phyloP scores from a whole-genome alignment of 768 basidiomycete genomes.

The Vararia minispora region DNA sequence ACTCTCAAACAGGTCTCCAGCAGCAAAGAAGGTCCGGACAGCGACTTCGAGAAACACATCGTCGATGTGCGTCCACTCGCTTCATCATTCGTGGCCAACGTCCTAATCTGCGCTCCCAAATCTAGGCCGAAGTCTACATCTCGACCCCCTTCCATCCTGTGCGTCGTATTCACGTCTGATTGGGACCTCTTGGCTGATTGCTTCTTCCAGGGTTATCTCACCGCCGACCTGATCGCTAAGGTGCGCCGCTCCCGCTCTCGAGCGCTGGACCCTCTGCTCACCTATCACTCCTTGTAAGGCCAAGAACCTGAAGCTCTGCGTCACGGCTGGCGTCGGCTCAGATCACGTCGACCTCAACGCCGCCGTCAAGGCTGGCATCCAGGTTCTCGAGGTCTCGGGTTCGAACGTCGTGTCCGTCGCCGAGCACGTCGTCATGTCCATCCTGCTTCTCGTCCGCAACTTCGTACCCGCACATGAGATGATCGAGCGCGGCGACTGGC shows the following conservation, averaged over 20 bases:
- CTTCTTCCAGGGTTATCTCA: slow-evolving; percentile 76
- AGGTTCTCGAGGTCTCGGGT: slow-evolving; percentile 81
- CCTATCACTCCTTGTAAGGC: slow-evolving; percentile 33
- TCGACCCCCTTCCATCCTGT: slow-evolving; percentile 86
- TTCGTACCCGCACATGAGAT: slow-evolving; percentile 84
- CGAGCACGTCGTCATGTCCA: slow-evolving; percentile 86
- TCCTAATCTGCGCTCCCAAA: slow-evolving; percentile 2
- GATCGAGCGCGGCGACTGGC: slow-evolving; percentile 81
- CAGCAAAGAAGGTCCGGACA: slow-evolving; percentile 70
- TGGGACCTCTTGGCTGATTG: no score
- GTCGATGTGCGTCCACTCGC: slow-evolving; percentile 47
- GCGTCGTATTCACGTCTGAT: no score
- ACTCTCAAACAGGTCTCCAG: slow-evolving; percentile 45
- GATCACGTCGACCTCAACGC: slow-evolving; percentile 89
- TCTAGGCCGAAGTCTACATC: slow-evolving; percentile 67
- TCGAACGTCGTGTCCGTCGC: slow-evolving; percentile 89
- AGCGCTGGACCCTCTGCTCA: neutral
- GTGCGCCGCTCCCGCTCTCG: slow-evolving; percentile 21
- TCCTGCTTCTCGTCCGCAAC: slow-evolving; percentile 85
- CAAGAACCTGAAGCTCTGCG: slow-evolving; percentile 79
- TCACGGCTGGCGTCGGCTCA: slow-evolving; percentile 87
- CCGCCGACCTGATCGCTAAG: slow-evolving; percentile 59
- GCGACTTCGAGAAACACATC: slow-evolving; percentile 43
- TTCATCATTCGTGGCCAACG: slow-evolving; percentile 1
- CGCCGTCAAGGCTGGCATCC: slow-evolving; percentile 67